Percentiles rank a stretch among this genome's conserved stretches.
Conservation (phyloP, 192 early-diverging fungal genomes). For the Globomyces pollinis-pini region DNA sequence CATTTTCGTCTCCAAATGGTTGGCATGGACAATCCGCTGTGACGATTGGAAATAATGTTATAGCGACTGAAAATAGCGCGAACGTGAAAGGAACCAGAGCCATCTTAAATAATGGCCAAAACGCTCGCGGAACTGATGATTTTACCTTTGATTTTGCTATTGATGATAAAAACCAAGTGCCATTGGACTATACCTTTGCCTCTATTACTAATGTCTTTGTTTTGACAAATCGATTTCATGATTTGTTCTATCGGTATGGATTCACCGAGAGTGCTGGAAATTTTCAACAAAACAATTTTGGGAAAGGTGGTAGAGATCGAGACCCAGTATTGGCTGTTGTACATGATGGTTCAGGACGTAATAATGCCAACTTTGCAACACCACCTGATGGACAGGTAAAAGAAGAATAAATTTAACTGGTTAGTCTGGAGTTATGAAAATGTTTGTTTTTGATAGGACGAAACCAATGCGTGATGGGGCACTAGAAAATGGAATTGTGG, state of each 20-base stretch:
- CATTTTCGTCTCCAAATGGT: conserved; percentile 15
- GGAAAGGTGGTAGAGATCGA: conserved; percentile 14
- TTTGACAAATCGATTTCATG: conserved; percentile 48
- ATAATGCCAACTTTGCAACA: conserved; percentile 56
- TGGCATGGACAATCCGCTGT: conserved; percentile 15
- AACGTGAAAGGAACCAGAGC: neutral
- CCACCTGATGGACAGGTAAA: conserved; percentile 45
- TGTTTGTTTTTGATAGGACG: conserved; percentile 40
- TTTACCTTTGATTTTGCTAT: conserved; percentile 34
- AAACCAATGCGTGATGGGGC: conserved; percentile 44
- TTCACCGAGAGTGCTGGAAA: conserved; percentile 58
- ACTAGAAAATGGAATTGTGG: conserved; percentile 37
- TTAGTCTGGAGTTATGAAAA: conserved; percentile 39
- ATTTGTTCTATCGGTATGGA: conserved; percentile 58
- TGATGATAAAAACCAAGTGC: conserved; percentile 13
- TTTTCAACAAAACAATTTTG: conserved; percentile 47
- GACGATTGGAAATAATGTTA: conserved; percentile 42
- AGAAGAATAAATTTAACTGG: no score
- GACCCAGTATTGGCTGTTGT: conserved; percentile 52
- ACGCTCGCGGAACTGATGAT: conserved; percentile 5
- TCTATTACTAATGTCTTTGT: conserved; percentile 48
- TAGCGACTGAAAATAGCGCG: conserved; percentile 24
- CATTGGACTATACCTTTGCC: conserved; percentile 35
- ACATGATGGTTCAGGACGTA: conserved; percentile 42
- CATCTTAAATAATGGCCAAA: conserved; percentile 13